Conservation (phyloP, 2,329 filamentous ascomycete species). For the Blastomyces silverae region DNA sequence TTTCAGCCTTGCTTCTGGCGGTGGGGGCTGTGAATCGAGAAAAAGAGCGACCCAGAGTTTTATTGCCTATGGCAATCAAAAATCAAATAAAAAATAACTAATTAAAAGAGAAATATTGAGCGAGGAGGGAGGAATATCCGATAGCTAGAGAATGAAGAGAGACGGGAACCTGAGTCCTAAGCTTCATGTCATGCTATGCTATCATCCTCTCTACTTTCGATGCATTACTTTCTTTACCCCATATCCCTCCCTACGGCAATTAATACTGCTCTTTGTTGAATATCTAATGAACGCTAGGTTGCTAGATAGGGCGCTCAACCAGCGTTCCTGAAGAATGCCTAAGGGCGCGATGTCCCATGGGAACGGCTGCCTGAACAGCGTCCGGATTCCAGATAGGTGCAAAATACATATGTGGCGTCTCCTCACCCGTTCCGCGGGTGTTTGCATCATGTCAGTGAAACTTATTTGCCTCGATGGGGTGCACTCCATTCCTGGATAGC, state of each 20-base stretch:
- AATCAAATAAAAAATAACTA: background rate
- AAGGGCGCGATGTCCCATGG: conserved; percentile 5
- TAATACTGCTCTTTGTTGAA: background rate
- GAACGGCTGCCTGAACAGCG: conserved; percentile 14
- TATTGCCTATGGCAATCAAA: background rate
- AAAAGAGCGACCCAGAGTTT: background rate
- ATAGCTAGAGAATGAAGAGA: background rate
- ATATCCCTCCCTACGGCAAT: background rate
- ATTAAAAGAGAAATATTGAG: background rate
- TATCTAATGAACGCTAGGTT: background rate
- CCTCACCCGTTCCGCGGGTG: conserved; percentile 15
- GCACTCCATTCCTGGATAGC: conserved; percentile 12
- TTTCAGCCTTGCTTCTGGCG: conserved; percentile 6
- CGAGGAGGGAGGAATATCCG: background rate
- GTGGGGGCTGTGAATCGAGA: background rate
- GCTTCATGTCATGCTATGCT: conserved; percentile 6
- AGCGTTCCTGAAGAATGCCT: background rate
- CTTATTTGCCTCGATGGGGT: conserved; percentile 17
- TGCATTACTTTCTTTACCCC: background rate
- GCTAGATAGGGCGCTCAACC: background rate
- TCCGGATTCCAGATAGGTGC: conserved; percentile 13
- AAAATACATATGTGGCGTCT: conserved; percentile 10
- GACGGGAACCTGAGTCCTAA: background rate
- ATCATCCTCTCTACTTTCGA: conserved; percentile 5
- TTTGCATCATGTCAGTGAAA: conserved; percentile 17